Conservation (phyloP, 1,139 yeast genomes). For the Lodderomyces parapsilosis region DNA sequence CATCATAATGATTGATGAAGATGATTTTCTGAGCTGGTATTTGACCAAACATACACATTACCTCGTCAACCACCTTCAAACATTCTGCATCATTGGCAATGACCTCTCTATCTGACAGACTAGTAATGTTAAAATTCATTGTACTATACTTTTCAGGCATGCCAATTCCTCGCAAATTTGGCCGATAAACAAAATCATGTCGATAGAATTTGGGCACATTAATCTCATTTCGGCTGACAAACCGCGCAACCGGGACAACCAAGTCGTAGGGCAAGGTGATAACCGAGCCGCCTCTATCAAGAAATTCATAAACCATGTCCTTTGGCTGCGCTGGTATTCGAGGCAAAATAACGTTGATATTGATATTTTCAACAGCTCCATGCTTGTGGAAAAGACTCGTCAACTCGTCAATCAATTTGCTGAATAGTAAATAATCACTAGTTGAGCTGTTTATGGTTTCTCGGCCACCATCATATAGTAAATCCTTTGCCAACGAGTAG, state of each 20-base stretch:
- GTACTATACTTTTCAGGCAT: slow-evolving; percentile 81
- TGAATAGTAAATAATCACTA: slow-evolving; percentile 45
- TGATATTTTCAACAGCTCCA: slow-evolving; percentile 79
- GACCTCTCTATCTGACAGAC: slow-evolving; percentile 40
- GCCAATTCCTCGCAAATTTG: slow-evolving; percentile 46
- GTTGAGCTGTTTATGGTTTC: slow-evolving; percentile 8
- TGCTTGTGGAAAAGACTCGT: slow-evolving; percentile 66
- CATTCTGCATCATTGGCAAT: slow-evolving; percentile 79
- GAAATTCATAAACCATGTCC: slow-evolving; percentile 67
- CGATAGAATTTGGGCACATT: slow-evolving; percentile 64
- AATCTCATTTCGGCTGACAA: slow-evolving; percentile 62
- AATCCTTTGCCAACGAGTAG: slow-evolving; percentile 76
- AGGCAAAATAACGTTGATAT: slow-evolving; percentile 62
- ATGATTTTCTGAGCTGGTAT: slow-evolving; percentile 54
- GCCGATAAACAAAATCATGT: slow-evolving; percentile 80
- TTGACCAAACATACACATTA: slow-evolving; percentile 63
- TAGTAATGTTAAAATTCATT: slow-evolving; percentile 79
- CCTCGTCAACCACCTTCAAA: slow-evolving; percentile 75
- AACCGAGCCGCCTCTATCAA: slow-evolving; percentile 85
- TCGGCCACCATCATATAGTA: slow-evolving; percentile 59
- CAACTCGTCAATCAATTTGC: slow-evolving; percentile 56
- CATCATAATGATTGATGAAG: slow-evolving; percentile 76
- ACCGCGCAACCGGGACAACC: slow-evolving; percentile 84
- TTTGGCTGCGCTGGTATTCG: slow-evolving; percentile 70
- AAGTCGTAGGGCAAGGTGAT: slow-evolving; percentile 86